Base-by-base conservation (phyloP, 2,329 filamentous ascomycete species). In the Rhynchosporium agropyri region DNA sequence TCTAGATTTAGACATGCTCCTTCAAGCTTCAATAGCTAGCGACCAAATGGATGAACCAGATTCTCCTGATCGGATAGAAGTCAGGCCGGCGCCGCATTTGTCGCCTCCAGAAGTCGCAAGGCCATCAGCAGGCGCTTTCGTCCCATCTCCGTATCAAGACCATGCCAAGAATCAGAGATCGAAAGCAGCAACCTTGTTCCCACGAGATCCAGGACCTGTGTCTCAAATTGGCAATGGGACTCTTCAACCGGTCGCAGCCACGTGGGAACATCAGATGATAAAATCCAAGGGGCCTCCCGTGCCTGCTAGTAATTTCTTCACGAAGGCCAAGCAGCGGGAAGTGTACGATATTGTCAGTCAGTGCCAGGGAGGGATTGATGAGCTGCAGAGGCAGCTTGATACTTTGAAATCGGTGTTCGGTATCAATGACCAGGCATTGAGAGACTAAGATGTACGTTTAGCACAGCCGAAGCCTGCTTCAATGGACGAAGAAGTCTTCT, bases 371-470 rank as follows among this genome's bases (percentile, higher is more conserved):
- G 67, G 67, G 3, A 69, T 73, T 43, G 64, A 69, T 51, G 55
- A 69, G 43, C 46, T 73, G 33, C 68, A 71, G 56, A 65, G 67
- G 31, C 67, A 73, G 38, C 45, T 73, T 42, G 67, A 67, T 54
- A 56, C 59, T 29, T 63, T 70, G 55, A 72, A 69, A 62, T 61
- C 56, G 28, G 51, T 63, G 36, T 55, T 71, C n/a, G 73, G 68
- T 43, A 71, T 69, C 49, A 66, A 66, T 31, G 63, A 61, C 53
- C 66, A 67, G 10, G 61, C 65, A 53, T 42, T 26, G 28, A 20
- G 12, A 9, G 5, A 9, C 31, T 59, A 36, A 51, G 0, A 31
- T 42, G n/a, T 53, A 53, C 38, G 50, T 42, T 28, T 54, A 40
- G 1, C 51, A 40, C 20, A 28, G 10, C 33, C n/a, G 33, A 54